A percentile compares a stretch with the other conserved stretches of the same genome.
Evolutionary conservation across 441 rosid species (phyloP).

Genomic region (Adansonia grandidieri): DNA sequence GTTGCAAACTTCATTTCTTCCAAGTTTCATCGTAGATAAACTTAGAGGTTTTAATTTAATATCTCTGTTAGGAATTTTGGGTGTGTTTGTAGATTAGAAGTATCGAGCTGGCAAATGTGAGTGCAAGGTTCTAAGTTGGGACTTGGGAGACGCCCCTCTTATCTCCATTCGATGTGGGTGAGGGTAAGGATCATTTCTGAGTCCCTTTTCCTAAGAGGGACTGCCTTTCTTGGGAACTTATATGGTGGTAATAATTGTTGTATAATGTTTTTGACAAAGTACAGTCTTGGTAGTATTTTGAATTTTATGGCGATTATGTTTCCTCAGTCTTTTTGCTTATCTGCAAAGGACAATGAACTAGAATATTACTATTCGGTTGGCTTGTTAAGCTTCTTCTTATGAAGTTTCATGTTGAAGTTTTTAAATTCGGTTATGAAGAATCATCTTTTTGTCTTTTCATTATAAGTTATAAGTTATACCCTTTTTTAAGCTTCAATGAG

Average conservation of each 20-base stretch:
- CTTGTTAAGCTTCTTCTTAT: background rate
- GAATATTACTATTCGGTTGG: background rate
- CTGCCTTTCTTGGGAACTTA: background rate
- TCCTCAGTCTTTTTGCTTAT: background rate
- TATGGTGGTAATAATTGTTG: background rate
- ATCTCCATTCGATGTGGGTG: background rate
- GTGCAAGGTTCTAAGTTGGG: background rate
- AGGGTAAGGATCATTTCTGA: background rate
- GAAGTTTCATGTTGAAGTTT: background rate
- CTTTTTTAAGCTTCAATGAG: conserved; percentile 4
- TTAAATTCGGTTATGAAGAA: background rate
- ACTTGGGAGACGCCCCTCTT: background rate
- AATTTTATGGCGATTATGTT: background rate
- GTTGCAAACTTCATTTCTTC: background rate
- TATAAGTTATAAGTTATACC: too few species aligned
- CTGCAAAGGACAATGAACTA: background rate
- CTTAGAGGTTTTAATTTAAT: background rate
- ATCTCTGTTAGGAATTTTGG: background rate
- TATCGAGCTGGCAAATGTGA: background rate
- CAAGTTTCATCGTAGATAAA: background rate
- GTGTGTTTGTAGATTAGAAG: background rate
- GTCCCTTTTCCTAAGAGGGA: background rate
- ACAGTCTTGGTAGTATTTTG: background rate
- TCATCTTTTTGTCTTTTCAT: conserved; percentile 5
- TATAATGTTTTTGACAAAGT: background rate